Evolutionary conservation across 169 alveolate genomes (phyloP).

Genomic region (Plasmodium fragile): DNA sequence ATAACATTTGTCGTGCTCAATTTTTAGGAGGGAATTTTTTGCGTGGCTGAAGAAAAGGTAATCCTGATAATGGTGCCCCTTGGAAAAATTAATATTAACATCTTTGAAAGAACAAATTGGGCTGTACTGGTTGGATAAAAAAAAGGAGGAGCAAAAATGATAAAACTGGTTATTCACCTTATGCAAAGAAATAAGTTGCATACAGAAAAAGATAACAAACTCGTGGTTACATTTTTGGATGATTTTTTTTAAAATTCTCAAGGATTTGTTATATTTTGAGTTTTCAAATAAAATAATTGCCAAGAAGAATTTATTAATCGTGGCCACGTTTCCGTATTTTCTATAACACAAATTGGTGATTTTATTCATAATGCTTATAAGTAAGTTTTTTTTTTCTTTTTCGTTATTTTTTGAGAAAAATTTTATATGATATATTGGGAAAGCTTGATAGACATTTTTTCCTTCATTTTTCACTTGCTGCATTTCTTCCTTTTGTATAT

Average conservation of each 20-base stretch:
- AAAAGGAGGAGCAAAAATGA: conserved; percentile 49
- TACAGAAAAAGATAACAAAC: conserved; percentile 32
- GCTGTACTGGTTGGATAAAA: conserved; percentile 35
- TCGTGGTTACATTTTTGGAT: conserved; percentile 28
- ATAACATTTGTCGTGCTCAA: conserved; percentile 17
- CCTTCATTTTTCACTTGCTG: conserved; percentile 5
- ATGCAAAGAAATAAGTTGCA: conserved; percentile 53
- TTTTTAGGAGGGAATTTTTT: conserved; percentile 12
- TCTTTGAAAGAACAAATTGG: conserved; percentile 30
- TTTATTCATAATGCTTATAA: conserved; percentile 66
- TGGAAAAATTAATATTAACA: conserved; percentile 36
- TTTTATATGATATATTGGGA: conserved; percentile 63
- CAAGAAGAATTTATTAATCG: conserved; percentile 58
- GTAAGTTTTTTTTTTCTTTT: conserved; percentile 29
- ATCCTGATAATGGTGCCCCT: conserved; percentile 10
- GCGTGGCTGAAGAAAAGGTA: conserved; percentile 23
- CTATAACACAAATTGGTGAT: conserved; percentile 41
- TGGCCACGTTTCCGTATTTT: conserved; percentile 30
- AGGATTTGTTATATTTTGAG: conserved; percentile 30
- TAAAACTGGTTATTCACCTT: conserved; percentile 47
- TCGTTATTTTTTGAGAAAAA: conserved; percentile 43
- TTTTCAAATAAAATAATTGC: conserved; percentile 64
- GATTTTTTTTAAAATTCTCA: conserved; percentile 24
- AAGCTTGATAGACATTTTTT: conserved; percentile 31
- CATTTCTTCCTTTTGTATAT: conserved; percentile 26